Base-by-base conservation (phyloP, 1,284 basidiomycete genomes). In the Laetiporus sulphureus region DNA sequence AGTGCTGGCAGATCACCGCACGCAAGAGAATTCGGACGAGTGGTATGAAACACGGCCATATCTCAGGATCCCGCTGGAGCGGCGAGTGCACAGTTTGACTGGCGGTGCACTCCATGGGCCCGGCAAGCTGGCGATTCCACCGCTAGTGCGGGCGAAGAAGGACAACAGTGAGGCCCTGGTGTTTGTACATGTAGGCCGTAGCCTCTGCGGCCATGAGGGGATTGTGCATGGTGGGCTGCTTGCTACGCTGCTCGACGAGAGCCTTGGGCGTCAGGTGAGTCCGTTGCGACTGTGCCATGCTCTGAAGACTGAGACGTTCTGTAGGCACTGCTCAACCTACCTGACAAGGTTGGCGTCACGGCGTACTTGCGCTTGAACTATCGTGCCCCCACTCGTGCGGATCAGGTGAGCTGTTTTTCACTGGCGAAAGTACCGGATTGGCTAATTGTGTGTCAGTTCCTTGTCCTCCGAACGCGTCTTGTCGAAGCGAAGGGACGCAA, bases 161-260 rank as follows among this genome's bases (percentile, higher is more conserved):
- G 88, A 95, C 62, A 87, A 91, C 59, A 72, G 67, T 7, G 83
- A 91, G 63, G 75, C 75, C 5, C 58, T 80, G 44, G 70, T 79
- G 11, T 66, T 96, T 45, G 47, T 91, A 1, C 94, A 97, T 58
- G 69, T 96, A 6, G 94, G 95, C 1, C 67, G 87, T 27, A 83
- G 82, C 4, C 56, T 98, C 38, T 97, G 94, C 57, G 91, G 90
- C 2, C 91, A 95, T 54, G 91, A 95, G 61, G 93, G 93, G 0
- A 90, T 98, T 49, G 67, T 97, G 2, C 95, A 98, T 59, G 95
- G 95, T 0, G 95, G 95, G 1, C 60, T 98, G 46, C 69, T 97
- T 19, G 91, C 92, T 21, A 97, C 92, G 1, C 65, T 98, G 3
- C 66, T 95, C 44, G 94, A 98, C 55, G 94, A 98, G 68, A 74